phyloP scores from a whole-genome alignment of 2,329 filamentous ascomycete genomes.

The Macroventuria anomochaeta region DNA sequence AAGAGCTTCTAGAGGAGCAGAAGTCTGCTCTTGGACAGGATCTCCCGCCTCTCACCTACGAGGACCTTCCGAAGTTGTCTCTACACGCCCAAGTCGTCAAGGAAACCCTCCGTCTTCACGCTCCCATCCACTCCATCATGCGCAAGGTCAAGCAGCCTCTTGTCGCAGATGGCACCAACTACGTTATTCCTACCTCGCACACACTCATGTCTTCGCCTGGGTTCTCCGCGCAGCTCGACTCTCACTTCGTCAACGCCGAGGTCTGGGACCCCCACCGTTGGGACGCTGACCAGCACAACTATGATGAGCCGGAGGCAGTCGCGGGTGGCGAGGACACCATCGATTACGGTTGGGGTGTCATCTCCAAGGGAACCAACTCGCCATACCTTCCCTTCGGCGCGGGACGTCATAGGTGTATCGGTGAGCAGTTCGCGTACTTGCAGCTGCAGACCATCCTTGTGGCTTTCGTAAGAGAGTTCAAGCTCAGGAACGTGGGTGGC shows the following conservation, averaged over 20 bases:
- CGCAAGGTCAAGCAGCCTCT: conserved; percentile 90
- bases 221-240: conserved; percentile 73
- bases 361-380: conserved; percentile 87
- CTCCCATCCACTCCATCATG: conserved; percentile 94
- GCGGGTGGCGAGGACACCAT: conserved; percentile 74
- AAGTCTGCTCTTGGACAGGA: conserved; percentile 73
- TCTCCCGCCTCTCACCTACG: conserved; percentile 76
- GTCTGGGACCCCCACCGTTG: conserved; percentile 92
- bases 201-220: conserved; percentile 84
- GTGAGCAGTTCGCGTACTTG: conserved; percentile 94
- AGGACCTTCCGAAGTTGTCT: conserved; percentile 77
- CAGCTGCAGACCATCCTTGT: conserved; percentile 87
- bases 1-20: conserved; percentile 86
- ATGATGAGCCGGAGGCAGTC: conserved; percentile 52
- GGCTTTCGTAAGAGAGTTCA: conserved; percentile 77
- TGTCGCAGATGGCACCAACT: conserved; percentile 81
- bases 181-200: conserved; percentile 80
- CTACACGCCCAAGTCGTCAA: conserved; percentile 86
- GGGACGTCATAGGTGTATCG: conserved; percentile 91
- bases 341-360: conserved; percentile 92
- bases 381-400: conserved; percentile 95
- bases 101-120: conserved; percentile 88
- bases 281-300: conserved; percentile 66
- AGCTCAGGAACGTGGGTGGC: conserved; percentile 78
- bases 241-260: conserved; percentile 82